Evolutionary conservation across 306 rosid species (phyloP).

Genomic region (Cucurbita moschata): DNA sequence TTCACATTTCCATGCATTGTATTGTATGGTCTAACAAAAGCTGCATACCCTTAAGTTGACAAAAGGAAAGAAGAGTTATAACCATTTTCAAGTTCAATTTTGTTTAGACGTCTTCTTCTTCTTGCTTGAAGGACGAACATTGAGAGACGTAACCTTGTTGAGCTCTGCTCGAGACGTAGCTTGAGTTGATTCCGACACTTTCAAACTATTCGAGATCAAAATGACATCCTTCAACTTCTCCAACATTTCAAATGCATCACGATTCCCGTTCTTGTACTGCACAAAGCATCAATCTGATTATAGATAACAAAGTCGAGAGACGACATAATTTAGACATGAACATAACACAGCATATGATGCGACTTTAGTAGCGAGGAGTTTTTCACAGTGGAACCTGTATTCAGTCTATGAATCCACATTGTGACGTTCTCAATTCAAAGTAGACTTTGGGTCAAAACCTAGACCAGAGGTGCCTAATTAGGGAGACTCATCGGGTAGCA

Average conservation of each 20-base stretch:
- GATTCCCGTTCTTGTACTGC: conserved; percentile 11
- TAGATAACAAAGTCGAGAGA: background rate
- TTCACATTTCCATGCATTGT: background rate
- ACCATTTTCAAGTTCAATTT: background rate
- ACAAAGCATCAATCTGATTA: background rate
- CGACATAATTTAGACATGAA: background rate
- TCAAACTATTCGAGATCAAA: background rate
- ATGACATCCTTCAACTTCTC: conserved; percentile 8
- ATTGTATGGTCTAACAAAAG: background rate
- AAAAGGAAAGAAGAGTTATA: background rate
- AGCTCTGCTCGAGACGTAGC: background rate
- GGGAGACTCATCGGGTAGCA: background rate
- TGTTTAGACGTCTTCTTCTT: background rate
- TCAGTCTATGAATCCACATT: no score
- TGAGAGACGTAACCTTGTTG: background rate
- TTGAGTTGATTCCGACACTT: background rate
- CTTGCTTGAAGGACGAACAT: conserved; percentile 1
- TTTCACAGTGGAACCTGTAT: no score
- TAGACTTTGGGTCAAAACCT: no score
- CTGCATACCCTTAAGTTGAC: background rate
- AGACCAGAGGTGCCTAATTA: background rate
- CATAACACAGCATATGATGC: background rate
- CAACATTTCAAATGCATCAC: background rate
- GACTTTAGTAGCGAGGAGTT: no score
- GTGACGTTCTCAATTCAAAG: no score